These are phyloP conservation scores for Pleurotus platypus DNA, from an alignment of 768 basidiomycete genomes.

Conservation along the genomic window DNA sequence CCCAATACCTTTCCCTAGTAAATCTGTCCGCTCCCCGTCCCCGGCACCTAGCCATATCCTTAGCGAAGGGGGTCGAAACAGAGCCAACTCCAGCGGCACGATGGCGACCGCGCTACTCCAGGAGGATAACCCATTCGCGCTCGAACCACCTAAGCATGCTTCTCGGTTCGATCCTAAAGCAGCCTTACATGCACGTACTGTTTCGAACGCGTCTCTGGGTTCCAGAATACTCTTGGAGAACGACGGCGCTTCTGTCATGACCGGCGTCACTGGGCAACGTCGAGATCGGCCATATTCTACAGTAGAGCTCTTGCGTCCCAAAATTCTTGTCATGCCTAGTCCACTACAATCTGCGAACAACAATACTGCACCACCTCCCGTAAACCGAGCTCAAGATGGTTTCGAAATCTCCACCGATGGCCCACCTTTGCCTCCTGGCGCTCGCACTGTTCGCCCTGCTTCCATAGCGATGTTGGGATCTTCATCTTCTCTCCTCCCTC, in stretches of 20 bases:
- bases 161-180: slow-evolving; percentile 84
- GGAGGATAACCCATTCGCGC: slow-evolving; percentile 64
- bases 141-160: slow-evolving; percentile 60
- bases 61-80: slow-evolving; percentile 16
- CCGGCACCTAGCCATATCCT: slow-evolving; percentile 36
- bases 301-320: slow-evolving; percentile 78
- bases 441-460: slow-evolving; percentile 51
- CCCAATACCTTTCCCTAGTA: slow-evolving; percentile 64
- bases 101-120: slow-evolving; percentile 32
- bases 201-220: slow-evolving; percentile 64
- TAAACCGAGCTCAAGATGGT: slow-evolving; percentile 41
- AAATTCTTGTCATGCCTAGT: slow-evolving; percentile 93
- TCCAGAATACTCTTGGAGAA: slow-evolving; percentile 61
- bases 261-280: slow-evolving; percentile 28
- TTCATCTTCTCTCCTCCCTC: slow-evolving; percentile 19
- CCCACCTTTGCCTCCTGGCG: slow-evolving; percentile 74
- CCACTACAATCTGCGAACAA: slow-evolving; percentile 59
- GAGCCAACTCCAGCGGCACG: slow-evolving; percentile 49
- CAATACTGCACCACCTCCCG: slow-evolving; percentile 28
- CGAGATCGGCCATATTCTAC: slow-evolving; percentile 67
- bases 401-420: slow-evolving; percentile 68
- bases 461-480: slow-evolving; percentile 34
- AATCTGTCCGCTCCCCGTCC: slow-evolving; percentile 49
- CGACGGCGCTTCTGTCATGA: slow-evolving; percentile 41
- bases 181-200: slow-evolving; percentile 50